Evolutionary conservation across 2,329 filamentous ascomycete species (phyloP).

Genomic region (Cordyceps farinosa): DNA sequence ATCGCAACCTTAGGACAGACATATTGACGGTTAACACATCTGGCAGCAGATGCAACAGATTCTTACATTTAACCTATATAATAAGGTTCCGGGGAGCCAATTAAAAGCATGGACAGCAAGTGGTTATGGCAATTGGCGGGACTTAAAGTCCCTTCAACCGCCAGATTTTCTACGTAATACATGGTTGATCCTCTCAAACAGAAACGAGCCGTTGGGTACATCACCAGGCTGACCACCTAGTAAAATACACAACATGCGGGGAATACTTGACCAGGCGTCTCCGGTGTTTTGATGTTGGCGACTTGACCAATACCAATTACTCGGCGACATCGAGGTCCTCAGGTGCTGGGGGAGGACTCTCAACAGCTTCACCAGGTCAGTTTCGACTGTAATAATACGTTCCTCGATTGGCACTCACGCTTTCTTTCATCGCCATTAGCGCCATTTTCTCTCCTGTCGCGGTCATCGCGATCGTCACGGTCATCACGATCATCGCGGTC

Average conservation of each 20-base stretch:
- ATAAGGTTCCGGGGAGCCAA: slow-evolving; percentile 10
- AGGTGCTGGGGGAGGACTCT: slow-evolving; percentile 77
- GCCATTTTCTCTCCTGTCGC: slow-evolving; percentile 70
- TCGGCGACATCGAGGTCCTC: slow-evolving; percentile 97
- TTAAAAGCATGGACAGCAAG: slow-evolving; percentile 14
- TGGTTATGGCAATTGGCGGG: neutral
- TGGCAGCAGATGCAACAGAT: neutral
- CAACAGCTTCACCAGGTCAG: slow-evolving; percentile 49
- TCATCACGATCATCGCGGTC: slow-evolving; percentile 66
- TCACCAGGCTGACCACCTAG: neutral
- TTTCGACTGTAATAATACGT: slow-evolving; percentile 23
- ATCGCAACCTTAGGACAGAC: neutral
- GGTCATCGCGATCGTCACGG: slow-evolving; percentile 44
- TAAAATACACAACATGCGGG: slow-evolving; percentile 1
- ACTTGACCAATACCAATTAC: slow-evolving; percentile 35
- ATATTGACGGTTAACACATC: neutral
- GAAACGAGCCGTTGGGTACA: neutral
- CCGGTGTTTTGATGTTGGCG: neutral
- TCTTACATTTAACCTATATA: slow-evolving; percentile 16
- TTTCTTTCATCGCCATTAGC: slow-evolving; percentile 88
- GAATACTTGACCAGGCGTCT: slow-evolving; percentile 14
- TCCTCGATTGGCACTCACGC: slow-evolving; percentile 50
- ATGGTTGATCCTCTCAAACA: slow-evolving; percentile 7
- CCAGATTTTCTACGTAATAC: slow-evolving; percentile 18
- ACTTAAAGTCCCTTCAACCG: neutral